Base-by-base conservation (phyloP, 306 rosid species). In the Sesbania bispinosa region DNA sequence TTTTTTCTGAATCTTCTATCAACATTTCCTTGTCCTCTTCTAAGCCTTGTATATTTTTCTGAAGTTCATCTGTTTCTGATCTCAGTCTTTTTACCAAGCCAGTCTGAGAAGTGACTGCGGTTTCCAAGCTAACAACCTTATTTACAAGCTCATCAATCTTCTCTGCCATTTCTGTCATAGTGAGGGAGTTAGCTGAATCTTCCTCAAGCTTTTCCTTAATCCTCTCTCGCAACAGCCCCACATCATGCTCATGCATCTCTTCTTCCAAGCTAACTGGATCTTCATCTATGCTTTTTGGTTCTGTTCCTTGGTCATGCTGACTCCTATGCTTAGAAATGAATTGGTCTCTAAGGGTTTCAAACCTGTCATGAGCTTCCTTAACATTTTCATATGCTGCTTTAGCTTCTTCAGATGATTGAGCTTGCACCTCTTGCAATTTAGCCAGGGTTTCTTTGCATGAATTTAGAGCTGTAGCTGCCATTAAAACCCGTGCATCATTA, bases 381-480 rank as follows among this genome's bases (percentile, higher is more conserved):
- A 91, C 78, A 48, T 74, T 84, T 38, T 27, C 19, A 19, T 67
- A 67, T 83, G 89, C 88, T 45, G 39, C 77, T 76, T 69, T 80
- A 32, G 89, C 85, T 59, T 91, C 93, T 73, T 86, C 85, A 11
- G 80, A 73, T 9, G 96, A 85, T 73, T 57, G 67, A 29, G 73
- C 80, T 5, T 82, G 89, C 53, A 74, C 79, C 48, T 79, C 85
- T 74, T 81, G 92, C 82, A 95, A 60, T 80, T 75, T 81, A 26
- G 42, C 45, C 71, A 95, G 32, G 7, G 92, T 85, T 52, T 85
- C 90, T 76, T 85, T 78, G 70, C 99, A 95, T 11, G 99, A 83
- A 52, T 80, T 89, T 42, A 91, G 67, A 76, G 97, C 96, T 0
- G 93, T 91, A 68, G 88, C 57, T 2, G 95, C 97, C 93, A 91